Base-by-base conservation (phyloP, 257 asterid species). In the Gentiana macrophylla region DNA sequence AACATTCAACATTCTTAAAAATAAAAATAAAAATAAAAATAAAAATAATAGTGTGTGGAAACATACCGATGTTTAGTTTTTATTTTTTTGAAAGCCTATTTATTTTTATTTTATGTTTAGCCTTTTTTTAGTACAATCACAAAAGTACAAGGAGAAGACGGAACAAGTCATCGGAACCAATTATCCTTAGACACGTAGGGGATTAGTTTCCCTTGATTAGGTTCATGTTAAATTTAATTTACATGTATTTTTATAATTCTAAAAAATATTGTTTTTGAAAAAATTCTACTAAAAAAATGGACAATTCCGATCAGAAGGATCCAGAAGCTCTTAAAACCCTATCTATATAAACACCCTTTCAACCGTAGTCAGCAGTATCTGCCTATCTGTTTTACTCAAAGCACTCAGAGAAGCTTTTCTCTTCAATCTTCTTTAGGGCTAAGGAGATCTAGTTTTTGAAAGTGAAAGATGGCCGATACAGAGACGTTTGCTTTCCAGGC, bases 401-500 rank as follows among this genome's bases (percentile, higher is more conserved):
- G 35, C 9, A 5, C 46, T 41, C 46, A 41, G 46, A 1, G 46
- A 38, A 38, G 6, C 6, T 41, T 41, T 7, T 41, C 9, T 10
- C 9, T 41, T 15, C 24, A 15, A 12, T 6, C 4, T 12, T 0
- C 11, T 2, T 32, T 12, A 15, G 24, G 24, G 13, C 1, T 57
- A 7, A 11, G 12, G 45, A 15, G 7, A 38, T 6, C 4, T 4
- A 50, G 44, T 0, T 7, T 4, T 3, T 15, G 44, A 4, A 38
- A 41, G 46, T 10, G 46, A 41, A 41, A 41, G 8, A 72, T 75
- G 79, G 71, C 70, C 24, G 82, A 79, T 2, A 33, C 63, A 0
- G 85, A 79, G 68, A 79, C 85, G 62, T 79, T 79, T 62, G 85
- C 85, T 12, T 79, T 79, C 72, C 85, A 79, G 49, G 85, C 85